Conservation (phyloP, 352 stramenopile species). For the Globisporangium canariense region DNA sequence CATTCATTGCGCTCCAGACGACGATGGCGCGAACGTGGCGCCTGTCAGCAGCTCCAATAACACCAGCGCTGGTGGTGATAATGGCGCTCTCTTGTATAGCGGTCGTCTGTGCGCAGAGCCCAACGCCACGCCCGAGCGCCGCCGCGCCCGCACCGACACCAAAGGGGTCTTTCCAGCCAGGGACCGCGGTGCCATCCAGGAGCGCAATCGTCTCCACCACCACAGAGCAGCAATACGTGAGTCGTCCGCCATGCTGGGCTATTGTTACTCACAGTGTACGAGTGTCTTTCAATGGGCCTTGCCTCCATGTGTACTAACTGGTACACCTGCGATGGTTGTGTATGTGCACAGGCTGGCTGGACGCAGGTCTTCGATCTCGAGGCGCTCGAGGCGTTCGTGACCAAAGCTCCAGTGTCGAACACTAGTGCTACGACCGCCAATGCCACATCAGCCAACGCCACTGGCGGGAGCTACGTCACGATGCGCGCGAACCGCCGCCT, state of each 20-base stretch:
- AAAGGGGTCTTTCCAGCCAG: background rate
- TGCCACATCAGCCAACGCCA: background rate
- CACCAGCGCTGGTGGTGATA: too few relatives aligned
- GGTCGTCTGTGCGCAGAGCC: background rate
- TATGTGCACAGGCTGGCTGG: background rate
- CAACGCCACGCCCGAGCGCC: background rate
- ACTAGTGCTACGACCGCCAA: background rate
- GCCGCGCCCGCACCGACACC: background rate
- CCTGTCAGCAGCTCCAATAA: too few relatives aligned
- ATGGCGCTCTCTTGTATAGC: too few relatives aligned
- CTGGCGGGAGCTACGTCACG: background rate
- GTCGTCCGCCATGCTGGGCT: background rate
- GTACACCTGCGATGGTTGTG: background rate
- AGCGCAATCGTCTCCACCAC: background rate
- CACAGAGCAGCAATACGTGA: slow-evolving; percentile 3
- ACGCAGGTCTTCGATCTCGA: slow-evolving; percentile 1
- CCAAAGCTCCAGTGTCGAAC: background rate
- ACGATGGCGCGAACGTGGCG: too few relatives aligned
- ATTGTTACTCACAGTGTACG: background rate
- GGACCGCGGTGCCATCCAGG: background rate
- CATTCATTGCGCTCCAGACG: too few relatives aligned
- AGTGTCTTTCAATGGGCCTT: background rate
- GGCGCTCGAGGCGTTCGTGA: slow-evolving; percentile 2
- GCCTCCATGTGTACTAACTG: too few relatives aligned
- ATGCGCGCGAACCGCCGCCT: slow-evolving; percentile 3